A percentile compares a stretch with the other conserved stretches of the same genome.
These are phyloP conservation scores for Erodium maritimum DNA, from an alignment of 345 rosid genomes.

Conservation along the genomic window DNA sequence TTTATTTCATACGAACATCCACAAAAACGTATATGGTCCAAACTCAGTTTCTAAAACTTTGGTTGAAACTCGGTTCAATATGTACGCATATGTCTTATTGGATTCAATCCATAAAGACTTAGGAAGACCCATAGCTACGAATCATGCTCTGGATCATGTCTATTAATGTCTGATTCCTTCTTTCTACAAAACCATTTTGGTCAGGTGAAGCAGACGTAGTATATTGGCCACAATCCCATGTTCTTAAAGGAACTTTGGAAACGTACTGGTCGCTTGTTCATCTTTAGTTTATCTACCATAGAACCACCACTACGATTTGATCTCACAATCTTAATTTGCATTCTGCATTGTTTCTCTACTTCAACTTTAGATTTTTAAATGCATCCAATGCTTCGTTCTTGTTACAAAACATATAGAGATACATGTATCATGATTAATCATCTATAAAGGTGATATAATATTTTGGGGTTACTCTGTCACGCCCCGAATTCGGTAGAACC, in stretches of 20 bases:
- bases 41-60: background rate
- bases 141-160: background rate
- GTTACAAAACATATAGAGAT: no score
- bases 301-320: background rate
- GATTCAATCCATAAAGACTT: slow-evolving; percentile 1
- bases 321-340: no score
- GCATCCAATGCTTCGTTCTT: no score
- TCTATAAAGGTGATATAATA: background rate
- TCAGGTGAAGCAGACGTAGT: background rate
- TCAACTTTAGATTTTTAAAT: no score
- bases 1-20: background rate
- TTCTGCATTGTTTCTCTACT: no score
- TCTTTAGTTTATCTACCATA: no score
- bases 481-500: no score
- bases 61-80: background rate
- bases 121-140: background rate
- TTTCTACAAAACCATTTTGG: background rate
- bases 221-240: slow-evolving; percentile 1
- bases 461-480: background rate
- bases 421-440: no score
- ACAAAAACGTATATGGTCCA: background rate
- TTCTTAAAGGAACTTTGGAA: background rate
- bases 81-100: background rate
- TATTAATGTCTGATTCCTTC: background rate
- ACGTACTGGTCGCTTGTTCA: no score